Conservation (phyloP, 2,329 filamentous ascomycete genomes). For the Fusarium newnesense region DNA sequence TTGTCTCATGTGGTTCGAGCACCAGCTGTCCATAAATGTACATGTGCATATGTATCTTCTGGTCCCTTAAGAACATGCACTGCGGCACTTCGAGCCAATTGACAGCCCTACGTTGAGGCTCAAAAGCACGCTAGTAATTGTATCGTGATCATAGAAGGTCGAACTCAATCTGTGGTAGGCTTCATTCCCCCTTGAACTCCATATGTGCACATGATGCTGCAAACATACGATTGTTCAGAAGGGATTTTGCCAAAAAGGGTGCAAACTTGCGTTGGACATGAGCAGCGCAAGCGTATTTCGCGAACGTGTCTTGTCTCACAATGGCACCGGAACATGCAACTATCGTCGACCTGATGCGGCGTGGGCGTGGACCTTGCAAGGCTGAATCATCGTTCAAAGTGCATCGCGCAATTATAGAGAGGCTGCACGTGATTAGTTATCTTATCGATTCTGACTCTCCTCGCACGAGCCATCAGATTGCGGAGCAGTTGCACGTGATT, state of each 20-base stretch:
- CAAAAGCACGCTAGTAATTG: neutral
- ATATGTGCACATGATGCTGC: neutral
- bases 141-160: neutral
- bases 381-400: conserved; percentile 1
- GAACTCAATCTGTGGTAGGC: neutral
- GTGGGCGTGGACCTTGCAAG: conserved; percentile 6
- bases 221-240: conserved; percentile 1
- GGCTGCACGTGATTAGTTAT: conserved; percentile 37
- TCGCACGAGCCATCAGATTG: conserved; percentile 40
- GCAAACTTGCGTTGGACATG: neutral
- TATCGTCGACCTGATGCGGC: neutral
- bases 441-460: neutral
- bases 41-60: neutral
- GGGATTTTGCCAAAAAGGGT: neutral
- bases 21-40: neutral
- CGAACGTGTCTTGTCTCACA: neutral
- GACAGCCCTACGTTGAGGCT: neutral
- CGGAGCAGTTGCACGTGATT: conserved; percentile 44
- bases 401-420: conserved; percentile 1
- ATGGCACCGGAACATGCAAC: neutral
- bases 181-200: neutral
- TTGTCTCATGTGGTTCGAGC: neutral
- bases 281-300: no score
- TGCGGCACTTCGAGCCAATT: neutral
- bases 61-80: neutral